Base-by-base conservation (phyloP, 192 early-diverging fungal genomes). In the Coemansia sp. region DNA sequence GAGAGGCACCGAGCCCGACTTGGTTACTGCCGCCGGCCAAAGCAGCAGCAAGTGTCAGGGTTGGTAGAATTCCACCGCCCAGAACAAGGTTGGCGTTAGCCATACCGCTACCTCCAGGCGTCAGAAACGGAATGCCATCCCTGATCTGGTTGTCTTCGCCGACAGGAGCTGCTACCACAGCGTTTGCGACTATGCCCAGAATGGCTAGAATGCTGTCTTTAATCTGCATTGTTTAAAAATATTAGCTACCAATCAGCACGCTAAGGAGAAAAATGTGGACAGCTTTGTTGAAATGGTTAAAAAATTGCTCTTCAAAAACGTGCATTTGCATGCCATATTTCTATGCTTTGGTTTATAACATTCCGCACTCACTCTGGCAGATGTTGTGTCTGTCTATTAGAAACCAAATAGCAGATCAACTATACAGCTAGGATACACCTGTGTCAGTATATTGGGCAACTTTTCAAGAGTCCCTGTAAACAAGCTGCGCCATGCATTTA, bases 41-140 rank as follows among this genome's bases (percentile, higher is more conserved):
- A 2, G 17, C 53, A 15, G 29, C 58, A 11, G 29, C 66, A 29
- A 75, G n/a, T 11, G 29, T 75, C 8, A 65, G 12, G 4, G 72
- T 75, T 4, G 72, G 72, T 5, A 75, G 25, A 22, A 75, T 62
- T 1, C 72, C 72, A 11, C 72, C 72, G 35, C 66, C 72, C 5
- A 75, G 47, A 12, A 69, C 54, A 22, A 69, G 25, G 53, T 53
- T 47, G 19, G 39, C 24, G 32, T 69, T 67, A 17, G 48, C 72
- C 15, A 25, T 22, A 37, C 65, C 65, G 23, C 19, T 47, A 2
- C 65, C 72, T 0, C 24, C 15, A 4, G 59, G 60, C 2, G 21
- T 55, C 17, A 73, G 12, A 5, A 62, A 22, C 5, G 60, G 65
- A 21, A 62, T 24, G n/a, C 60, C 70, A 4, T 35, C 14, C 12